A percentile compares a stretch with the other conserved stretches of the same genome.
Conservation (phyloP, 176 grass and related monocot species). For the Cymbopogon citratus region DNA sequence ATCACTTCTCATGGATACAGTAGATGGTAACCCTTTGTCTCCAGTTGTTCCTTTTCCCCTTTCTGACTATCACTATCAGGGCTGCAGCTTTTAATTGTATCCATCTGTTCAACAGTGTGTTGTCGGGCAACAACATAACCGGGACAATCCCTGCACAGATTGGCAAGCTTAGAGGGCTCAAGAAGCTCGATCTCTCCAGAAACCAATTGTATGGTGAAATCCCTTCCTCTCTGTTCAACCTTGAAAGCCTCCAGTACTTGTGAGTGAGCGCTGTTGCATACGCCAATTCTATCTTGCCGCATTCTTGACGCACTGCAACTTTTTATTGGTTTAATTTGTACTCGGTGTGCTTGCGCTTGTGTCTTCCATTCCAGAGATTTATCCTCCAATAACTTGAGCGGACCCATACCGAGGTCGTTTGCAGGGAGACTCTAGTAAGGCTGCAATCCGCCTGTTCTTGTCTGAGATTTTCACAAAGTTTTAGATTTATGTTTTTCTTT, state of each 20-base stretch:
- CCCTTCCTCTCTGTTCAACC: constrained; percentile 52
- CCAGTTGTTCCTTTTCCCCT: not conserved
- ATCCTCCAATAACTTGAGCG: constrained; percentile 86
- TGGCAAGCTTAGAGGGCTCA: constrained; percentile 63
- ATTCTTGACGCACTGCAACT: not conserved
- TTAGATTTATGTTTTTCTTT: not conserved
- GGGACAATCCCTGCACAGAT: constrained; percentile 64
- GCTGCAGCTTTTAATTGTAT: not conserved
- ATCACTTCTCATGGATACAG: not conserved
- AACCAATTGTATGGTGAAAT: constrained; percentile 63
- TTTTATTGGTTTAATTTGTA: not conserved
- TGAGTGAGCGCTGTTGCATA: constrained; percentile 27
- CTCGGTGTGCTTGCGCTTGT: not conserved
- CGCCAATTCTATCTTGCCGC: not conserved
- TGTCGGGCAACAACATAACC: constrained; percentile 78
- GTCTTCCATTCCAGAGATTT: constrained; percentile 65
- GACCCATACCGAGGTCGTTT: constrained; percentile 50
- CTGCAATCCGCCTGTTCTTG: not conserved
- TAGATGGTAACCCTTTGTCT: not conserved
- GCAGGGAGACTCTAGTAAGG: constrained; percentile 76
- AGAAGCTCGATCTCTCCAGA: constrained; percentile 73
- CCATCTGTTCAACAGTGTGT: constrained; percentile 41
- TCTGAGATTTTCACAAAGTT: not conserved
- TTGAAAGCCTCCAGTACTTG: constrained; percentile 73
- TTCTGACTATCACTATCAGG: not conserved